phyloP scores from a whole-genome alignment of 1,139 yeast genomes.

The Diutina siamensis region DNA sequence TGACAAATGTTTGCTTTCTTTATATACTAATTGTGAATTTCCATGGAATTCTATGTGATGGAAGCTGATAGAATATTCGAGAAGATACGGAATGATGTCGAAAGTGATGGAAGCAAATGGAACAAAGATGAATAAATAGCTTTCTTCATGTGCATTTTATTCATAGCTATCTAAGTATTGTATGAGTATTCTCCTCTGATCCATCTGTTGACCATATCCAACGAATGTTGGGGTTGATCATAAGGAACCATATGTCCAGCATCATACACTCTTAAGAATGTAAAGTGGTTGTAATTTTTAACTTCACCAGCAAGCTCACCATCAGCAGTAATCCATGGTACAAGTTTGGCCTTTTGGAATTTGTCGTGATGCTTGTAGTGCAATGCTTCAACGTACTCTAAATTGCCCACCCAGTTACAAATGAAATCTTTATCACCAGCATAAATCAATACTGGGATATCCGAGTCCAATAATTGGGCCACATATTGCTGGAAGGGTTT shows the following conservation, averaged over 20 bases:
- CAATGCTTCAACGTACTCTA: constrained; percentile 23
- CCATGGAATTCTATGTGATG: too few species aligned
- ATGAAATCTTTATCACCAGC: constrained; percentile 31
- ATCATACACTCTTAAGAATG: constrained; percentile 6
- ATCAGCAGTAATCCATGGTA: constrained; percentile 29
- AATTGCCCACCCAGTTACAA: constrained; percentile 31
- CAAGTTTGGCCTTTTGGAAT: constrained; percentile 18
- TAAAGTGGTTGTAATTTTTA: constrained; percentile 8
- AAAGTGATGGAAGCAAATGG: too few species aligned
- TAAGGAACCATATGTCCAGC: constrained; percentile 8
- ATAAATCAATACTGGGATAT: constrained; percentile 25
- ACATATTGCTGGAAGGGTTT: constrained; percentile 58
- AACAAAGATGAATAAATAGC: too few species aligned
- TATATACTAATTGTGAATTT: too few species aligned
- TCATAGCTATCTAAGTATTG: too few species aligned
- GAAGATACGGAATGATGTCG: too few species aligned
- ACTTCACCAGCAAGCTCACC: constrained; percentile 21
- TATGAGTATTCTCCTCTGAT: constrained; percentile 26
- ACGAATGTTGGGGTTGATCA: constrained; percentile 34
- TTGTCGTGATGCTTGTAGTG: constrained; percentile 18
- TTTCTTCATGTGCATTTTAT: too few species aligned
- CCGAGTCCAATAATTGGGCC: constrained; percentile 43
- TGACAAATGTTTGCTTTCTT: too few species aligned
- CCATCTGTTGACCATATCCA: constrained; percentile 40
- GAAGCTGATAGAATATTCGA: too few species aligned